Evolutionary conservation across 176 grass and related monocot species (phyloP), one percentile per base, ranked within the genome.

Genomic region (Eragrostis curvula): DNA sequence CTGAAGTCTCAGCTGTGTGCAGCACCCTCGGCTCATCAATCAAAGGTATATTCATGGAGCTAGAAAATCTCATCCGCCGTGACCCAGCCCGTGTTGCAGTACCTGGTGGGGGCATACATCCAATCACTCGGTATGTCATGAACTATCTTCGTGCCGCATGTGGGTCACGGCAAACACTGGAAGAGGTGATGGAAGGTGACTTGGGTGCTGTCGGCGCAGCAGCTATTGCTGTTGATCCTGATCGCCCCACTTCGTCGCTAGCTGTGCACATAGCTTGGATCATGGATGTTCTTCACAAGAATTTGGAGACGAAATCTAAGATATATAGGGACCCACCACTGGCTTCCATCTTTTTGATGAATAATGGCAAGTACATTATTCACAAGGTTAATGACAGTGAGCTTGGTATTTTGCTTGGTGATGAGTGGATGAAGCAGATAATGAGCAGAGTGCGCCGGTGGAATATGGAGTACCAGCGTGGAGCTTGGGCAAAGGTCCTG

Each of bases 231-330:
- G 74, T 92, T 3, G 96, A 99, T 73, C 93, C 88, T 71, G 92
- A 99, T 65, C 91, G 89, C 63, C 93, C 88, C 9, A 93, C 96
- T 57, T 99, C 96, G 6, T 92, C 92, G 14, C 79, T 99, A 14
- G 91, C 96, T 1, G 89, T 99, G 79, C 93, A 99, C 52, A 89
- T 99, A 70, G 88, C 90, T 4, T 99, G 96, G 96, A 99, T 99
- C 87, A 99, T 99, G 96, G 96, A 99, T 77, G 96, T 99, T 63
- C 88, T 99, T 68, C 91, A 96, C 53, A 91, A 90, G 66, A 99
- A 99, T 68, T 49, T 99, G 48, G 96, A 99, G 68, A 84, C 82
- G n/a, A 99, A 99, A 47, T 95, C 96, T 10, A 94, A 96, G 87
- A 84, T 93, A 71, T 96, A 99, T 24, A 86, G 79, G 45, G 90